phyloP scores from a whole-genome alignment of 164 flowering plant species.

The Cinnamomum chago region DNA sequence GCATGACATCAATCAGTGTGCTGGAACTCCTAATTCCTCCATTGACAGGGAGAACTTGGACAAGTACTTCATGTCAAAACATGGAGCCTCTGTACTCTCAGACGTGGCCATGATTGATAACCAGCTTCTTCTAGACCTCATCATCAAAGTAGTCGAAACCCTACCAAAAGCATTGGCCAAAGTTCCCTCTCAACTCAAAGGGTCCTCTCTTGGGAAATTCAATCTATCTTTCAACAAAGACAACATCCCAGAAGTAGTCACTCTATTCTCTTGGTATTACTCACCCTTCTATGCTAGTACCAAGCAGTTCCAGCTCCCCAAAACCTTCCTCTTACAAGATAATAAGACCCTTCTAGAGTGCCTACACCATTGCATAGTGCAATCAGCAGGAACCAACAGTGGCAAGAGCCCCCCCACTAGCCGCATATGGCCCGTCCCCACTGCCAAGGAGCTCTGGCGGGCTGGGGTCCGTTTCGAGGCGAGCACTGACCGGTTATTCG shows the following conservation, averaged over 20 bases:
- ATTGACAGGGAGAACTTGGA: conserved; percentile 3
- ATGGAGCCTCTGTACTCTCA: neutral
- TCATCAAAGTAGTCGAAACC: neutral
- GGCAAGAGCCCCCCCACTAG: neutral
- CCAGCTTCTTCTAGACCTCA: conserved; percentile 5
- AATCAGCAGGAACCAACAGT: neutral
- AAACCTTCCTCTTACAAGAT: neutral
- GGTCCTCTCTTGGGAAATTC: neutral
- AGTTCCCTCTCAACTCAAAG: neutral
- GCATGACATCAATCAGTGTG: neutral
- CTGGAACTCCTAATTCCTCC: neutral
- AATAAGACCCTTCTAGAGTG: conserved; percentile 6
- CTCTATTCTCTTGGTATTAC: conserved; percentile 9
- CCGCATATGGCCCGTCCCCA: neutral
- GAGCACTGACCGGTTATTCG: neutral
- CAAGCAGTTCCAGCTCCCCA: neutral
- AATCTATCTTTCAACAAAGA: neutral
- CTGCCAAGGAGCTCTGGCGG: neutral
- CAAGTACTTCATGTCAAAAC: neutral
- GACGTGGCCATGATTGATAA: conserved; percentile 11
- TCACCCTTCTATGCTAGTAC: conserved; percentile 5
- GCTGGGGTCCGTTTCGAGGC: conserved; percentile 6
- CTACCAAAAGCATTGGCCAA: neutral
- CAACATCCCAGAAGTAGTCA: neutral
- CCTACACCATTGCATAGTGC: conserved; percentile 7